phyloP scores from a whole-genome alignment of 441 rosid species.

The Mallotus repandus region DNA sequence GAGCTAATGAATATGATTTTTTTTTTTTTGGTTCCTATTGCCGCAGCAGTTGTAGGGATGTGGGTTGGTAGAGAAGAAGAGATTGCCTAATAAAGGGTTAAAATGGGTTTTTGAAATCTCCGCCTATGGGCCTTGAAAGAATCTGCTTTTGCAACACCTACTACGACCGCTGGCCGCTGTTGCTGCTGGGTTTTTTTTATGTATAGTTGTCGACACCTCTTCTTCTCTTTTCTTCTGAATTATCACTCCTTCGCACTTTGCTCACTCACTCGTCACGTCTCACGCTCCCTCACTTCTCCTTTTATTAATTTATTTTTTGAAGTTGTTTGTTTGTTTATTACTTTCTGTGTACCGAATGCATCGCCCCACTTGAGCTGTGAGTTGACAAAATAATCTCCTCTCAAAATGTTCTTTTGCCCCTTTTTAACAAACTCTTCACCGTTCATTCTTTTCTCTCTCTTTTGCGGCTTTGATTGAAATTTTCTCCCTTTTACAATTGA shows the following conservation, averaged over 20 bases:
- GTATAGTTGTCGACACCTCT: constrained; percentile 1
- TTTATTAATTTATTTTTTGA: no score
- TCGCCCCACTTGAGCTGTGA: constrained; percentile 13
- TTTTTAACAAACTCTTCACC: constrained; percentile 14
- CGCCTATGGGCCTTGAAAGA: constrained; percentile 31
- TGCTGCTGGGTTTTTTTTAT: background rate
- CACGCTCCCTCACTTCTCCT: no score
- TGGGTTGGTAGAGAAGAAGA: background rate
- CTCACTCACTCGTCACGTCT: no score
- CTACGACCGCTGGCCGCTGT: background rate
- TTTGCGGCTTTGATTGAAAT: background rate
- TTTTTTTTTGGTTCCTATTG: no score
- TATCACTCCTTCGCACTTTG: no score
- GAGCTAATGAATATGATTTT: no score
- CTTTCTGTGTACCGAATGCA: constrained; percentile 15
- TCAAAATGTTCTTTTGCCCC: background rate
- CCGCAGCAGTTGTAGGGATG: no score
- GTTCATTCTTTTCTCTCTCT: background rate
- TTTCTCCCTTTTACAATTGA: no score
- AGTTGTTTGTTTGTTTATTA: background rate
- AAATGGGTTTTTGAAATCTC: constrained; percentile 17
- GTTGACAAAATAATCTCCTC: constrained; percentile 19
- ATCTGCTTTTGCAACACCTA: constrained; percentile 23
- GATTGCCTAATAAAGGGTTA: background rate
- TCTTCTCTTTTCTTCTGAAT: background rate